Conservation (phyloP, 495 filamentous ascomycete genomes). For the Thermothielavioides terrestris region DNA sequence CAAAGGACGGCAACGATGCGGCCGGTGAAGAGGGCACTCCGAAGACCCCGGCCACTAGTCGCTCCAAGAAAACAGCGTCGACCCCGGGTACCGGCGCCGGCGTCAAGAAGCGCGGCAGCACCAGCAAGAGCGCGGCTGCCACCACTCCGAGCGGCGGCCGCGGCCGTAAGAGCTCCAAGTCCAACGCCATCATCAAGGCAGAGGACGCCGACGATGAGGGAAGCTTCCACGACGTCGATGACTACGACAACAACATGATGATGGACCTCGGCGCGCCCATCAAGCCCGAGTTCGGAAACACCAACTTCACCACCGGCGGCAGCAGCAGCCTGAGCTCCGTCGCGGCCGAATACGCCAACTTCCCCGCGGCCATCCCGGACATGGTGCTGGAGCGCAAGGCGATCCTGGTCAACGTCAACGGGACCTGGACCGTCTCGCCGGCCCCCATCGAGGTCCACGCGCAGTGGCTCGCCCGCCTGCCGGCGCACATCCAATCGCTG, state of each 20-base stretch:
- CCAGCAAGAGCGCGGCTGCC: background rate
- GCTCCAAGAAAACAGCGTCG: background rate
- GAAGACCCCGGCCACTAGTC: background rate
- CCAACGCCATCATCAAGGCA: background rate
- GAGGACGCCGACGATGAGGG: too few species aligned
- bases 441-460: slow-evolving; percentile 14
- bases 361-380: slow-evolving; percentile 32
- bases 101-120: slow-evolving; percentile 3
- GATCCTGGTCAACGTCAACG: slow-evolving; percentile 35
- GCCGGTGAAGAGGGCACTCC: background rate
- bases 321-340: slow-evolving; percentile 27
- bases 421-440: slow-evolving; percentile 36
- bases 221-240: background rate
- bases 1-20: background rate
- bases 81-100: slow-evolving; percentile 1
- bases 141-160: background rate
- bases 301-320: slow-evolving; percentile 21
- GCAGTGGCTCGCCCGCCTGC: slow-evolving; percentile 1
- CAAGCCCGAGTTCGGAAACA: slow-evolving; percentile 4
- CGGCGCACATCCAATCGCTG: background rate
- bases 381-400: slow-evolving; percentile 26
- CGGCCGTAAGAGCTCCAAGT: slow-evolving; percentile 3
- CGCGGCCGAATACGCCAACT: slow-evolving; percentile 29
- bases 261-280: background rate
- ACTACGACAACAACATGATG: background rate